These are phyloP conservation scores for Kernera saxatilis DNA, from an alignment of 345 rosid genomes.

Conservation along the genomic window DNA sequence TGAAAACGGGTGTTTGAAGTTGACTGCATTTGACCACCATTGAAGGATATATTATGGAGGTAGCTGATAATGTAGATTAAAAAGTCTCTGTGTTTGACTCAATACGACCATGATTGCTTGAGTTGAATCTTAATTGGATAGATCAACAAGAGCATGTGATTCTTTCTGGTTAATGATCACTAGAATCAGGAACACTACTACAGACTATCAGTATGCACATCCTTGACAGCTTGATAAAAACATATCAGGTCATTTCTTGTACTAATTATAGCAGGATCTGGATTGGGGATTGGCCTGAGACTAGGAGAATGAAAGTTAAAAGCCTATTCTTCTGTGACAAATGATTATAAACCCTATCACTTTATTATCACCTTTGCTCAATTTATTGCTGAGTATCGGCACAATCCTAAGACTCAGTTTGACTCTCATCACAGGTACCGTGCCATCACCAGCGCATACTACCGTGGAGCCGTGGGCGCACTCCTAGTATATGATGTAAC, in stretches of 20 bases:
- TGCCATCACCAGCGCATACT: conserved; percentile 71
- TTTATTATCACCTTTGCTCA: background rate
- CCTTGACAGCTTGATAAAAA: background rate
- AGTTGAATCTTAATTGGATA: background rate
- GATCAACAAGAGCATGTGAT: background rate
- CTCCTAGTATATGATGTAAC: conserved; percentile 65
- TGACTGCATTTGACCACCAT: conserved; percentile 22
- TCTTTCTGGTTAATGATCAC: background rate
- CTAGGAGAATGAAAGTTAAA: background rate
- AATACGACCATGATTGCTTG: conserved; percentile 2
- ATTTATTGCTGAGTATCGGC: background rate
- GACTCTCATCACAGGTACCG: conserved; percentile 41
- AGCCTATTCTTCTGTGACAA: background rate
- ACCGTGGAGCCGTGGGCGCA: conserved; percentile 71
- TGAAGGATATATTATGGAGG: background rate
- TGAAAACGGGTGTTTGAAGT: background rate
- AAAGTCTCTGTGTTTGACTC: conserved; percentile 4
- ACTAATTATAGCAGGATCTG: background rate
- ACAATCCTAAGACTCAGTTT: background rate
- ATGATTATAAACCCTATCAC: background rate
- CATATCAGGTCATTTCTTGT: background rate
- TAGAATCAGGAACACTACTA: background rate
- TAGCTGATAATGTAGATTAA: conserved; percentile 4
- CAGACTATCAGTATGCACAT: background rate
- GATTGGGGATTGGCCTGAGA: background rate